Conservation (phyloP, 176 grass and related monocot species). For the Avena atlantica region DNA sequence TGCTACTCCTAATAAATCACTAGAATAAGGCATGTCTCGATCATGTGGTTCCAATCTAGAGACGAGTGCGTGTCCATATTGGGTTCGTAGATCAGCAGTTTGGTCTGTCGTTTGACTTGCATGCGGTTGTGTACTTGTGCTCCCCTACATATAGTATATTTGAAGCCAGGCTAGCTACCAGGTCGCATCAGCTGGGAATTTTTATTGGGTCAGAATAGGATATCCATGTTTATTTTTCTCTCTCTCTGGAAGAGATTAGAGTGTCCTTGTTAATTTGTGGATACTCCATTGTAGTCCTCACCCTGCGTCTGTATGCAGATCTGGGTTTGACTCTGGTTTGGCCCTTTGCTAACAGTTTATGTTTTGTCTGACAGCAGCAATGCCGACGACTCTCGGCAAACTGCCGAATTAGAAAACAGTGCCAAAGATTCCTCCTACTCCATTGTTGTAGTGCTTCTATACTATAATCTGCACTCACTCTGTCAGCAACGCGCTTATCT, state of each 20-base stretch:
- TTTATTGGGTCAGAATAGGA: constrained; percentile 12
- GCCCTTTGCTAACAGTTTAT: constrained; percentile 15
- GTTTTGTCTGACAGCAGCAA: constrained; percentile 24
- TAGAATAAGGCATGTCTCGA: neutral
- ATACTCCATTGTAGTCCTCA: constrained; percentile 2
- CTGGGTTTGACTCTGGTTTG: constrained; percentile 57
- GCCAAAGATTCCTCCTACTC: constrained; percentile 50
- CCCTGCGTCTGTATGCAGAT: constrained; percentile 35
- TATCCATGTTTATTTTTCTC: neutral
- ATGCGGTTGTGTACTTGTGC: neutral
- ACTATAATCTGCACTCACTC: neutral
- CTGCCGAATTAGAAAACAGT: neutral
- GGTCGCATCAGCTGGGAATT: constrained; percentile 28
- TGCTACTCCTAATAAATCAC: neutral
- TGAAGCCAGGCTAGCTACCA: neutral
- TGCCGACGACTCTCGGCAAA: constrained; percentile 25
- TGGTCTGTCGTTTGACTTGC: constrained; percentile 19
- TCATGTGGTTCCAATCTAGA: neutral
- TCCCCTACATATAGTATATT: no score
- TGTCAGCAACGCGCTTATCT: constrained; percentile 4
- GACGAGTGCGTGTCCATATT: neutral
- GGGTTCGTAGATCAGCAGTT: constrained; percentile 31
- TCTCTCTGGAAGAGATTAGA: neutral
- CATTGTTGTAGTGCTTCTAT: constrained; percentile 18
- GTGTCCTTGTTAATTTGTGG: constrained; percentile 8